These are phyloP conservation scores for Lupinus albus DNA, from an alignment of 306 rosid genomes.

Conservation along the genomic window DNA sequence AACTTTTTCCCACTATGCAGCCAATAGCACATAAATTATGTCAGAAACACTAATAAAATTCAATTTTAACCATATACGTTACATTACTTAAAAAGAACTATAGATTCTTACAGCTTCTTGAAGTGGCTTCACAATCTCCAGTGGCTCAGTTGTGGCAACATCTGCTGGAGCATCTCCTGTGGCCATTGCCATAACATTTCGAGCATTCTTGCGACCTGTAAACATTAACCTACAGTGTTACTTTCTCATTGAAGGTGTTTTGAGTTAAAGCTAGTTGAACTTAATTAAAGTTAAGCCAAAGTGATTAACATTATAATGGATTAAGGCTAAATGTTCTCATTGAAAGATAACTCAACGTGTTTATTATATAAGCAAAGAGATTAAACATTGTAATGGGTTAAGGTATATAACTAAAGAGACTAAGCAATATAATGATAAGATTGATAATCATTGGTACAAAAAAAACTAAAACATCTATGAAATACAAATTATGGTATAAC, in stretches of 20 bases:
- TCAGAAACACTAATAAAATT: conserved; percentile 20
- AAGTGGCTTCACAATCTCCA: conserved; percentile 67
- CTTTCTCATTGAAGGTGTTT: no score
- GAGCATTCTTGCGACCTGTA: conserved; percentile 70
- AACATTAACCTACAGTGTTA: neutral
- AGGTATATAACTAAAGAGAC: no score
- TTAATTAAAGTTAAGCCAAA: neutral
- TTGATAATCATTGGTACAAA: no score
- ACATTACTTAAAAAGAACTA: neutral
- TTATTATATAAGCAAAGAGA: neutral
- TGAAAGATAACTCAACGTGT: neutral
- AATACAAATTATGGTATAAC: no score
- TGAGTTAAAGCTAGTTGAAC: neutral
- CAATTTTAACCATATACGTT: neutral
- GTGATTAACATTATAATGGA: neutral
- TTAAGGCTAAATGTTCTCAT: neutral
- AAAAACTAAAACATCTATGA: no score
- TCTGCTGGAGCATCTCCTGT: conserved; percentile 90
- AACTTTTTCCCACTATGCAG: conserved; percentile 81
- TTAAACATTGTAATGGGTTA: neutral
- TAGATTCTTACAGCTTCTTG: conserved; percentile 65
- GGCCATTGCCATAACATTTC: conserved; percentile 86
- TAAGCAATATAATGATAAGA: no score
- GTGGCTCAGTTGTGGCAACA: conserved; percentile 62
- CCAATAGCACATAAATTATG: conserved; percentile 26